A percentile compares a stretch with the other conserved stretches of the same genome.
Conservation (phyloP, 345 rosid species). For the Eucalyptus microcorys region DNA sequence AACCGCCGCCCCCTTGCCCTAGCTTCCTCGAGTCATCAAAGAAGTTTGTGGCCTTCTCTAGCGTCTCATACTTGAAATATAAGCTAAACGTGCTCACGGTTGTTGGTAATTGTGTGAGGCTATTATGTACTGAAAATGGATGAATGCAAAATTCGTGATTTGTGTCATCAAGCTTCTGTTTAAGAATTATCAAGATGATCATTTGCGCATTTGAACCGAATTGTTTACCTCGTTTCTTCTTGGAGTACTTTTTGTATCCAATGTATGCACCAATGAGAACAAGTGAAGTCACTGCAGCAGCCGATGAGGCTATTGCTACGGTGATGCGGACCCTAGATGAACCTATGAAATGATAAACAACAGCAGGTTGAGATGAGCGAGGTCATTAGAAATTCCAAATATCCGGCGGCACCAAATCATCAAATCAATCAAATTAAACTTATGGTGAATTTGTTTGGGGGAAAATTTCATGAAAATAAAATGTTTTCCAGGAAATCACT, state of each 20-base stretch:
- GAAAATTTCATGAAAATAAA: no score
- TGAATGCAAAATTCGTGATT: background rate
- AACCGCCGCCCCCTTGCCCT: slow-evolving; percentile 76
- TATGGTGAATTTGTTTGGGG: no score
- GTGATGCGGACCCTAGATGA: background rate
- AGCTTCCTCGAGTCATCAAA: slow-evolving; percentile 50
- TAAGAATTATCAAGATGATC: background rate
- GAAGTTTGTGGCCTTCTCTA: slow-evolving; percentile 59
- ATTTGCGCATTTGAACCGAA: no score
- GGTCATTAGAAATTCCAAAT: background rate
- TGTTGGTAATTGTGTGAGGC: background rate
- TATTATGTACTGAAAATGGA: background rate
- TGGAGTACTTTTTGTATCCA: no score
- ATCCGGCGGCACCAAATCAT: background rate
- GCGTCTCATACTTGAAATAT: slow-evolving; percentile 48
- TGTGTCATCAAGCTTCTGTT: background rate
- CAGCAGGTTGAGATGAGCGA: background rate
- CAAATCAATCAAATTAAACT: background rate
- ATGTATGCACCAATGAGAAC: no score
- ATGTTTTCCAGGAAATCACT: no score
- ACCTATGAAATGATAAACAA: background rate
- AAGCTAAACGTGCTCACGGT: slow-evolving; percentile 1
- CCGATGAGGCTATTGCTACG: no score
- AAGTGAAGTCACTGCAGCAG: no score
- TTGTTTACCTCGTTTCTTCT: no score